Percentiles rank a stretch among this genome's conserved stretches.
Conservation (phyloP, 139 green algal genomes). For the Chlamydomonas incerta region DNA sequence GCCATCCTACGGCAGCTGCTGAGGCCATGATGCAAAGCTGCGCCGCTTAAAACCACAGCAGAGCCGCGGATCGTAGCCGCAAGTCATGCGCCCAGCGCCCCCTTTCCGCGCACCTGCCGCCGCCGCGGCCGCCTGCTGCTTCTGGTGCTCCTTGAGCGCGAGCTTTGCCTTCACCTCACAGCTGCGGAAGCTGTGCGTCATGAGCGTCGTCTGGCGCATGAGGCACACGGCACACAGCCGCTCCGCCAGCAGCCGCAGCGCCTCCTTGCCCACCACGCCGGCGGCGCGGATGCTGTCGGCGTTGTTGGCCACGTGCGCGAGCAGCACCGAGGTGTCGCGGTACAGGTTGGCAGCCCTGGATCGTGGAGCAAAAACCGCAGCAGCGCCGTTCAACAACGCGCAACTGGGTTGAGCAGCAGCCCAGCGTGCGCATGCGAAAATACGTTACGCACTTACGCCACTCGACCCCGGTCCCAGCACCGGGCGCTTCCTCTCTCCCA, state of each 20-base stretch:
- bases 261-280: slow-evolving; percentile 27
- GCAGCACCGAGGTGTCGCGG: slow-evolving; percentile 4
- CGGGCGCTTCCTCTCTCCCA: no score
- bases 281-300: neutral
- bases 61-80: no score
- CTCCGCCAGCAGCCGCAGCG: slow-evolving; percentile 38
- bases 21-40: no score
- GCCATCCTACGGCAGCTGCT: no score
- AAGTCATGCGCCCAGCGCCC: neutral
- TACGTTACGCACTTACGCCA: no score
- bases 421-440: no score
- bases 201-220: slow-evolving; percentile 16
- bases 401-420: no score
- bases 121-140: slow-evolving; percentile 4
- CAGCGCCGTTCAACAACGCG: no score
- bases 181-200: neutral
- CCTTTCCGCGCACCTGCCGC: neutral
- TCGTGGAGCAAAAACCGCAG: no score
- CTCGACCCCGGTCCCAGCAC: no score
- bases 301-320: neutral
- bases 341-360: neutral
- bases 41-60: no score
- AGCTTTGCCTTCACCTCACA: neutral
- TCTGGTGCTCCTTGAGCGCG: slow-evolving; percentile 22
- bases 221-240: slow-evolving; percentile 26